Evolutionary conservation across 192 early-diverging fungal genomes (phyloP), one percentile per base, ranked within the genome.

Genomic region (Coemansia umbellata): DNA sequence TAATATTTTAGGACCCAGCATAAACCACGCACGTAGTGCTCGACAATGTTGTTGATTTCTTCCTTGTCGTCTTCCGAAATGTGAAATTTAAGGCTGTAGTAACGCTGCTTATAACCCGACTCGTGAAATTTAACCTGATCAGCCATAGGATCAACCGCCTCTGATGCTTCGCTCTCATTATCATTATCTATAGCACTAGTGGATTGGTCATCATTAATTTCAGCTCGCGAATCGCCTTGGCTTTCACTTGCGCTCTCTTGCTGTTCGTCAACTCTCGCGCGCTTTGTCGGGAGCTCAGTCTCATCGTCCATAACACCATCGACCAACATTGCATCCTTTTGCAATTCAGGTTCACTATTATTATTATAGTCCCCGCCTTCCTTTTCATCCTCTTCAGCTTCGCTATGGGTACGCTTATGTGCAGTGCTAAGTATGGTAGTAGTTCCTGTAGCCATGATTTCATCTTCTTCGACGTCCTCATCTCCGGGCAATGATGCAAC

Each of bases 1-100:
- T 99, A 99, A 68, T 99, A 99, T 47, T 85, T 74, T 37, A 95
- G 83, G 28, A 97, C 93, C 96, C 96, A 97, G 66, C 91, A 94
- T 22, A 97, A 72, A 15, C 96, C 95, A 63, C 96, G 92, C 40
- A 95, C 82, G 62, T 99, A 99, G 69, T 79, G 78, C 57, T 85
- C 78, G 26, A 84, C 83, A 57, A 85, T 77, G n/a, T 73, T 78
- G 57, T 37, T 54, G 11, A 83, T 30, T 37, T 39, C 79, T 23
- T 81, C 72, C 6, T 39, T 42, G 55, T 91, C 80, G 47, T 70
- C 66, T 11, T 82, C 71, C n/a, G 82, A 82, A 30, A 84, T 66
- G 49, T 70, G 47, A 39, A 92, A 88, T 53, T 88, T 89, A 35
- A 66, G 64, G 26, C 59, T 56, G 62, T 91, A 91, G 64, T 88